Base-by-base conservation (phyloP, 805 yeast species). In the Wickerhamomyces silvicola region DNA sequence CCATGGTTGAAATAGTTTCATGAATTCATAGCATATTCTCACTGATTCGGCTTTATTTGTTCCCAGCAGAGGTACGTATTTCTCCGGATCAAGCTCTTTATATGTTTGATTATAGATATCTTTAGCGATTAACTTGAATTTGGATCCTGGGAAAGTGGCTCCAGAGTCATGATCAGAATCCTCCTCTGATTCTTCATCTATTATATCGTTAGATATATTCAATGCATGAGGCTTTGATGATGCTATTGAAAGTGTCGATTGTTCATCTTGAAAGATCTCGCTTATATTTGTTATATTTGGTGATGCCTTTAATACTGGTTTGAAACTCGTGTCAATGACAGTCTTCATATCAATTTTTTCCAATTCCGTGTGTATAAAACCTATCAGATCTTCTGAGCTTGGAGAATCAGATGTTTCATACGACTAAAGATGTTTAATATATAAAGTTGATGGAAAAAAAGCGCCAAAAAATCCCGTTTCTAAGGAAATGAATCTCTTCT, bases 61-160 rank as follows among this genome's bases (percentile, higher is more conserved):
- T 4, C 73, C 74, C 22, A 68, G 34, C 42, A 56, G 62, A 27
- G 57, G 51, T 0, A 70, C 66, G 34, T 66, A 68, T 28, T 59
- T 56, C 9, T 66, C 68, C 58, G 71, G 66, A 5, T 49, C 39
- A 1, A 52, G 37, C 9, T 48, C 49, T 5, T 35, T 36, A 35
- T 51, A 64, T 1, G 48, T 44, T 6, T 61, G 57, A 4, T 54
- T 41, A 30, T 42, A 57, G 7, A 69, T 46, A 17, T 56, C 44
- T 27, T 33, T 29, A 1, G 72, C 70, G 7, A 51, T 49, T 7
- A 14, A 17, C 7, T 22, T 32, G 5, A 32, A 32, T 9, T 30
- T n/a, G n/a, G n/a, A n/a, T n/a, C n/a, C n/a, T n/a, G n/a, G n/a
- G n/a, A n/a, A n/a, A n/a, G n/a, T n/a, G n/a, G n/a, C n/a, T n/a